phyloP scores from a whole-genome alignment of 2,329 filamentous ascomycete species.

The Ophiostoma sp. region DNA sequence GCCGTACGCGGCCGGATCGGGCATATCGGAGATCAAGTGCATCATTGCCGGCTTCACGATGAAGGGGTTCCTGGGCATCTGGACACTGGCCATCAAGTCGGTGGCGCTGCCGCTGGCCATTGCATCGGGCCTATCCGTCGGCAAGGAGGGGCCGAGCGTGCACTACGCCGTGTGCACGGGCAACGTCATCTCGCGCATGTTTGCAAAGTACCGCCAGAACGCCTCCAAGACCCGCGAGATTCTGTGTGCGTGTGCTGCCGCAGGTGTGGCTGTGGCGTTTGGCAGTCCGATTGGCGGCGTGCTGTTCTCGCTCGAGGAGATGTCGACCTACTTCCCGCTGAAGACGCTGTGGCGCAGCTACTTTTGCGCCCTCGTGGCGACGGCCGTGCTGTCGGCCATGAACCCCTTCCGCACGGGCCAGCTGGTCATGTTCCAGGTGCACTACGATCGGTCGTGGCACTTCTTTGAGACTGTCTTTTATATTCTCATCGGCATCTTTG shows the following conservation, averaged over 20 bases:
- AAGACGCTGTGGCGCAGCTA: slow-evolving; percentile 98
- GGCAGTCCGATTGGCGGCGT: slow-evolving; percentile 96
- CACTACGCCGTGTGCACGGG: slow-evolving; percentile 97
- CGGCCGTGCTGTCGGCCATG: slow-evolving; percentile 87
- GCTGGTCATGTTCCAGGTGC: slow-evolving; percentile 97
- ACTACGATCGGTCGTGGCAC: slow-evolving; percentile 94
- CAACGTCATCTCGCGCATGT: slow-evolving; percentile 90
- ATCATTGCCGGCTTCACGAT: slow-evolving; percentile 99
- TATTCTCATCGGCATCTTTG: slow-evolving; percentile 83
- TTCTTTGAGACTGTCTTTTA: slow-evolving; percentile 96
- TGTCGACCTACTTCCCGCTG: slow-evolving; percentile 92
- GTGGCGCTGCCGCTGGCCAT: slow-evolving; percentile 87
- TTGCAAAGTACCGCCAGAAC: slow-evolving; percentile 85
- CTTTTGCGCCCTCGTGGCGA: slow-evolving; percentile 93
- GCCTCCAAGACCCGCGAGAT: slow-evolving; percentile 94
- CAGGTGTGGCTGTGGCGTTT: slow-evolving; percentile 93
- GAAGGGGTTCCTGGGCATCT: slow-evolving; percentile 92
- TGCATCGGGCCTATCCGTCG: slow-evolving; percentile 86
- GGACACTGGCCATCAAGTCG: slow-evolving; percentile 91
- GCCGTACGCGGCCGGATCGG: slow-evolving; percentile 91
- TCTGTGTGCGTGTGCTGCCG: slow-evolving; percentile 86
- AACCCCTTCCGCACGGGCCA: slow-evolving; percentile 97
- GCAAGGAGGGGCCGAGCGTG: slow-evolving; percentile 97
- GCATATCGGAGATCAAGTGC: slow-evolving; percentile 98
- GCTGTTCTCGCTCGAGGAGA: slow-evolving; percentile 93